Conservation (phyloP, 805 yeast genomes). For the Sugiyamaella mastotermitis region DNA sequence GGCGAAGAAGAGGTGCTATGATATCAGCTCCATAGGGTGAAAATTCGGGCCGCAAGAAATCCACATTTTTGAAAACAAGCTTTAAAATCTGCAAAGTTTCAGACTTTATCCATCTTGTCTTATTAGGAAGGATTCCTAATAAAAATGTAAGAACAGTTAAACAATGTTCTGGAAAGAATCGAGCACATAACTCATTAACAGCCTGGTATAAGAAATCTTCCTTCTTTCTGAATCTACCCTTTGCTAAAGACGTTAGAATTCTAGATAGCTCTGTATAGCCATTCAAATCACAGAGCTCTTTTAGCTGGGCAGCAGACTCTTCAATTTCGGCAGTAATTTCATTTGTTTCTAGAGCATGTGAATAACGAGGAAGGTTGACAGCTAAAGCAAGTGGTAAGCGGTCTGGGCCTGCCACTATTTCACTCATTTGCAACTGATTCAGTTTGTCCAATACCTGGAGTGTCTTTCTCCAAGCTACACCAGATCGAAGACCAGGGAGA, state of each 20-base stretch:
- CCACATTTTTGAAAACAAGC: slow-evolving; percentile 68
- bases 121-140: slow-evolving; percentile 74
- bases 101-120: slow-evolving; percentile 66
- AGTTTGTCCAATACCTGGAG: slow-evolving; percentile 67
- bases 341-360: slow-evolving; percentile 66
- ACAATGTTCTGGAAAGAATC: slow-evolving; percentile 68
- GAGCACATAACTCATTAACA: slow-evolving; percentile 57
- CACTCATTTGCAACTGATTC: slow-evolving; percentile 60
- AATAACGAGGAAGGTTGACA: slow-evolving; percentile 76
- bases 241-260: slow-evolving; percentile 69
- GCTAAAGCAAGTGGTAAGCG: slow-evolving; percentile 67
- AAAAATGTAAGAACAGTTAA: slow-evolving; percentile 71
- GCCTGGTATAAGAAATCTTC: slow-evolving; percentile 83
- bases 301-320: slow-evolving; percentile 50
- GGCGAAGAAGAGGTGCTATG: slow-evolving; percentile 79
- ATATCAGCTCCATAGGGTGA: slow-evolving; percentile 91
- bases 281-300: slow-evolving; percentile 55
- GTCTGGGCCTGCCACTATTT: slow-evolving; percentile 62
- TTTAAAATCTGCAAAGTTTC: slow-evolving; percentile 76
- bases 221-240: slow-evolving; percentile 79
- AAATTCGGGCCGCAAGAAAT: slow-evolving; percentile 71
- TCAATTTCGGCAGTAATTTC: slow-evolving; percentile 45
- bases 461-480: slow-evolving; percentile 73
- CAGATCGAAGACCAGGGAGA: slow-evolving; percentile 76
- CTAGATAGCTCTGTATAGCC: slow-evolving; percentile 49